Evolutionary conservation across 176 grass and related monocot genomes (phyloP).

Genomic region (Avena sativa): DNA sequence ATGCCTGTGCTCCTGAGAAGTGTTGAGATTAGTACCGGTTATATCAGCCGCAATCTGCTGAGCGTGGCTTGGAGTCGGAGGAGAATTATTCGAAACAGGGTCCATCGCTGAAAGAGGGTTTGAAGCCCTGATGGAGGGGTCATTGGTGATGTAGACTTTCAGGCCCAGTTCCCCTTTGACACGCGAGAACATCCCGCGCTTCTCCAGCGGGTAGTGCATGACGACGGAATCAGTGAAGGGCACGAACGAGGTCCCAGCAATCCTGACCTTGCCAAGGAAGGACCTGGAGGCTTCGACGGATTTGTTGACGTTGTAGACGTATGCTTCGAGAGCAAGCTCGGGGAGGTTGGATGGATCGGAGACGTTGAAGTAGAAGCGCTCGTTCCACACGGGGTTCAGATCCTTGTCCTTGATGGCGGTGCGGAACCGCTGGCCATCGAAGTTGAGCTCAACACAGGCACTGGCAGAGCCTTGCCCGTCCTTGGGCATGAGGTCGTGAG

Average conservation of each 20-base stretch:
- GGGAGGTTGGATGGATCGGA: conserved; percentile 75
- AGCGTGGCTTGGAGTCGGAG: conserved; percentile 52
- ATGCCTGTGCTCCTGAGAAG: conserved; percentile 54
- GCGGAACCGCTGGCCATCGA: conserved; percentile 89
- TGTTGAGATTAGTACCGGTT: conserved; percentile 48
- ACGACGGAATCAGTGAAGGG: conserved; percentile 74
- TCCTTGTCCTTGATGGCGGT: conserved; percentile 85
- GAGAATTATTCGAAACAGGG: conserved; percentile 61
- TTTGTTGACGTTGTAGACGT: conserved; percentile 80
- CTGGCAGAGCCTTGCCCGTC: conserved; percentile 91
- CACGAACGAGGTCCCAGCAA: conserved; percentile 93
- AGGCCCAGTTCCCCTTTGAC: conserved; percentile 87
- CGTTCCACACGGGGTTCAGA: conserved; percentile 89
- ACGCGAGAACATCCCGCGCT: conserved; percentile 93
- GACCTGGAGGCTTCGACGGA: conserved; percentile 51
- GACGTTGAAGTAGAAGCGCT: conserved; percentile 85
- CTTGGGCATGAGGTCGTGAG: conserved; percentile 95
- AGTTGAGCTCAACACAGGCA: conserved; percentile 81
- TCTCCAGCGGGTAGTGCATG: conserved; percentile 92
- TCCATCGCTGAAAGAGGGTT: conserved; percentile 80
- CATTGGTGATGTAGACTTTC: conserved; percentile 92
- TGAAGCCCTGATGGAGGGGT: conserved; percentile 78
- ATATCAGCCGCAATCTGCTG: conserved; percentile 62
- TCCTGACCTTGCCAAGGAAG: conserved; percentile 93
- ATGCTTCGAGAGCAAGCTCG: conserved; percentile 87